A percentile compares a stretch with the other conserved stretches of the same genome.
Conservation (phyloP, 345 rosid genomes). For the Acer saccharum region DNA sequence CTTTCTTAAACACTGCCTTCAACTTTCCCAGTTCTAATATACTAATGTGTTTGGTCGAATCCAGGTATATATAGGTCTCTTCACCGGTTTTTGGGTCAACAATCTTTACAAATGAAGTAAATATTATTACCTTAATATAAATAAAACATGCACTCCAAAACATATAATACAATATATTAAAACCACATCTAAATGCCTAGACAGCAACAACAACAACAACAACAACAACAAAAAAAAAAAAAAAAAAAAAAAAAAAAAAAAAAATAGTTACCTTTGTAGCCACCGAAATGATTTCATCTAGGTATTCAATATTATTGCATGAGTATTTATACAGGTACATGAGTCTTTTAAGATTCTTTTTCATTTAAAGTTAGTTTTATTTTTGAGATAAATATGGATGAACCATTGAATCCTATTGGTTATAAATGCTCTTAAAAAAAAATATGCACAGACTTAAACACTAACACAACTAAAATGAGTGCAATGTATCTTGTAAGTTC, state of each 20-base stretch:
- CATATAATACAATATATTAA: background rate
- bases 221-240: too few relatives aligned
- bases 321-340: too few relatives aligned
- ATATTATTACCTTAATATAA: conserved; percentile 9
- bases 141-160: background rate
- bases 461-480: too few relatives aligned
- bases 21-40: conserved; percentile 60
- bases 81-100: conserved; percentile 88
- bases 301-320: too few relatives aligned
- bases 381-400: too few relatives aligned
- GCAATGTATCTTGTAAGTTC: too few relatives aligned
- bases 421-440: too few relatives aligned
- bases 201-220: too few relatives aligned
- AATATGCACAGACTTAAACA: too few relatives aligned
- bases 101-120: conserved; percentile 35
- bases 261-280: conserved; percentile 68
- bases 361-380: too few relatives aligned
- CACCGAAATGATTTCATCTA: conserved; percentile 87
- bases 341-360: too few relatives aligned
- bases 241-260: background rate
- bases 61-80: conserved; percentile 68
- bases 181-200: background rate
- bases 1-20: conserved; percentile 82
- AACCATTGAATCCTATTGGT: too few relatives aligned
- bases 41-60: conserved; percentile 73